Evolutionary conservation across 2,329 filamentous ascomycete genomes (phyloP).

Genomic region (Blastomyces emzantsi): DNA sequence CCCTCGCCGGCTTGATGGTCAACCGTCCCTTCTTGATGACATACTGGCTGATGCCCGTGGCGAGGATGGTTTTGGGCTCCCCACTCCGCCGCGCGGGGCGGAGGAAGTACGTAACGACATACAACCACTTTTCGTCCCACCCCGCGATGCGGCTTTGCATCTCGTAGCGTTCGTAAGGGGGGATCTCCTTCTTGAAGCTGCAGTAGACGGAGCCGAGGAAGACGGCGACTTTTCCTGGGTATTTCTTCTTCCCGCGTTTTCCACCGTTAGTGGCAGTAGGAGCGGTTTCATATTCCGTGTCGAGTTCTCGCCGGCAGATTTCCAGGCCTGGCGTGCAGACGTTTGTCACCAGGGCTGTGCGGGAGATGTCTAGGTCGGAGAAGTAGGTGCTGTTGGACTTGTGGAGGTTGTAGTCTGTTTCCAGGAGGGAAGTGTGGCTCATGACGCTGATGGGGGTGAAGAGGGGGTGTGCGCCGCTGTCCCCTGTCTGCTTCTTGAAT

Average conservation of each 20-base stretch:
- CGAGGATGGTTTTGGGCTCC: slow-evolving; percentile 56
- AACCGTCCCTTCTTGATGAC: slow-evolving; percentile 73
- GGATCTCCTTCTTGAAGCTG: slow-evolving; percentile 65
- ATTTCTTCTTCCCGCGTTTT: slow-evolving; percentile 44
- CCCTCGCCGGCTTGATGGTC: slow-evolving; percentile 72
- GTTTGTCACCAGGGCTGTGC: slow-evolving; percentile 68
- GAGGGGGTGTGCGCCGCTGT: slow-evolving; percentile 48
- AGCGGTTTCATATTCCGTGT: slow-evolving; percentile 36
- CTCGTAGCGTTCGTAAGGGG: slow-evolving; percentile 60
- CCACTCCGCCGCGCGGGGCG: slow-evolving; percentile 39
- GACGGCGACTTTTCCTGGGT: slow-evolving; percentile 46
- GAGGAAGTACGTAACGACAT: slow-evolving; percentile 65
- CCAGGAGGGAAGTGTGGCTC: slow-evolving; percentile 59
- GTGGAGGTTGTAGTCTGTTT: slow-evolving; percentile 81
- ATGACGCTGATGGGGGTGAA: slow-evolving; percentile 63
- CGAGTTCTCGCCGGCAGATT: slow-evolving; percentile 45
- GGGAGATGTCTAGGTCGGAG: slow-evolving; percentile 71
- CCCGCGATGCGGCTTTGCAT: slow-evolving; percentile 61
- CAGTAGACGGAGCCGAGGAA: slow-evolving; percentile 65
- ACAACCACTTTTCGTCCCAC: slow-evolving; percentile 79
- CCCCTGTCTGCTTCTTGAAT: slow-evolving; percentile 26
- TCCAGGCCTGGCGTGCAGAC: slow-evolving; percentile 53
- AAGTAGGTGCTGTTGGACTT: slow-evolving; percentile 84
- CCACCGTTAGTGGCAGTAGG: slow-evolving; percentile 12
- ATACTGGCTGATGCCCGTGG: slow-evolving; percentile 68